Percentiles rank a stretch among this genome's conserved stretches.
Conservation (phyloP, 106 monocot genomes). For the Dioscorea zingiberensis region DNA sequence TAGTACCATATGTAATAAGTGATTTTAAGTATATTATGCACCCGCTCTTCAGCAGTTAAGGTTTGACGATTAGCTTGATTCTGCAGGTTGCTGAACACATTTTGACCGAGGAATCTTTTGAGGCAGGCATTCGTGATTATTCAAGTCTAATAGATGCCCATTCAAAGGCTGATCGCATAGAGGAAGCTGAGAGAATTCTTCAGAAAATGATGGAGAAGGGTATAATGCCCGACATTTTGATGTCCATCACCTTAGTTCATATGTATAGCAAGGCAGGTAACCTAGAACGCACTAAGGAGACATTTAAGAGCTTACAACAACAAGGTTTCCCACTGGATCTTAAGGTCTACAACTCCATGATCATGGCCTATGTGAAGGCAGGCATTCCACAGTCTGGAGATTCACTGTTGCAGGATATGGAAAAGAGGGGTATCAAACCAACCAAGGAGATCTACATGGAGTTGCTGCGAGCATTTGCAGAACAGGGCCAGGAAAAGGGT, state of each 20-base stretch:
- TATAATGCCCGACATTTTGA: constrained; percentile 54
- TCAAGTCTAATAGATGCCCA: constrained; percentile 61
- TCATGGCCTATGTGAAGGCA: constrained; percentile 57
- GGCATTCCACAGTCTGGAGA: constrained; percentile 49
- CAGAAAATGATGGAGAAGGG: constrained; percentile 64
- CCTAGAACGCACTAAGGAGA: constrained; percentile 45
- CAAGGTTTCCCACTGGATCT: constrained; percentile 57
- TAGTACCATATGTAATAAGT: no score
- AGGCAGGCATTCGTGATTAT: constrained; percentile 70
- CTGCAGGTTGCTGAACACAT: constrained; percentile 67
- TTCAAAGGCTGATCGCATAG: constrained; percentile 31
- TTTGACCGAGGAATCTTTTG: constrained; percentile 59
- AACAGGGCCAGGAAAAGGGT: constrained; percentile 37
- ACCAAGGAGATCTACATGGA: constrained; percentile 57
- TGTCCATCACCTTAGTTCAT: constrained; percentile 48
- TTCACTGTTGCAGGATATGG: constrained; percentile 55
- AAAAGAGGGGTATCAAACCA: constrained; percentile 53
- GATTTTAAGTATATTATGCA: no score
- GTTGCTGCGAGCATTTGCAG: constrained; percentile 40
- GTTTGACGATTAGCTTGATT: background rate
- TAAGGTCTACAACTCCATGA: constrained; percentile 61
- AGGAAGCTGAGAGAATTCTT: constrained; percentile 69
- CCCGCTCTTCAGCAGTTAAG: no score
- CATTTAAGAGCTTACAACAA: constrained; percentile 43
- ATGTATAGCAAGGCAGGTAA: constrained; percentile 77